Evolutionary conservation across 352 stramenopile genomes (phyloP).

Genomic region (Phytophthora pisi): DNA sequence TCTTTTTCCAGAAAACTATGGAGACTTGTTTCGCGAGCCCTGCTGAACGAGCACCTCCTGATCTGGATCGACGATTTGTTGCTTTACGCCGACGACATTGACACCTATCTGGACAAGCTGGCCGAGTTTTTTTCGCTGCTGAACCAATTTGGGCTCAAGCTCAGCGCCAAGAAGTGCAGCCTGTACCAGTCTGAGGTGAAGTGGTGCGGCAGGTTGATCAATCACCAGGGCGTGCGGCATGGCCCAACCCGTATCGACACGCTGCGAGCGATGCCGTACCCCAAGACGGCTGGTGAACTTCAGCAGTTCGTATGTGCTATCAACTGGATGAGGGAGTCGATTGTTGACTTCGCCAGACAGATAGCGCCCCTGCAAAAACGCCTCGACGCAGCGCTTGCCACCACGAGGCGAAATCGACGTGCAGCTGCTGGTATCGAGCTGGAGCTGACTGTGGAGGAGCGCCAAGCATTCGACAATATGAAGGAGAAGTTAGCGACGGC

Average conservation of each 20-base stretch:
- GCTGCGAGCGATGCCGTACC: not conserved
- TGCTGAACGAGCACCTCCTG: conserved; percentile 5
- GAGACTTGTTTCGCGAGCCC: not conserved
- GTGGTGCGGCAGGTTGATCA: not conserved
- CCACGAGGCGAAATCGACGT: not conserved
- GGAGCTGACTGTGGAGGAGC: not conserved
- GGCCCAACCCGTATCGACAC: not conserved
- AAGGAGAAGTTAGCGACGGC: conserved; percentile 1
- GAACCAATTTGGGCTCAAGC: not conserved
- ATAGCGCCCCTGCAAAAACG: not conserved
- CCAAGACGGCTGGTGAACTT: conserved; percentile 1
- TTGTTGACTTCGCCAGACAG: not conserved
- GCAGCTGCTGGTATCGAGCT: conserved; percentile 1
- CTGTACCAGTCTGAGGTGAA: conserved; percentile 1
- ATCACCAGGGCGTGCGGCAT: not conserved
- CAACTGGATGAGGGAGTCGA: conserved; percentile 3
- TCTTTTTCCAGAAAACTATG: conserved; percentile 19
- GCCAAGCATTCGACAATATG: not conserved
- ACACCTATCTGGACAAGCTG: not conserved
- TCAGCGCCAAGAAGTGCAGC: not conserved
- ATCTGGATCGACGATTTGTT: not conserved
- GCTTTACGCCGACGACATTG: not conserved
- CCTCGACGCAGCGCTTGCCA: not conserved
- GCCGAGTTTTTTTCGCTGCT: not conserved
- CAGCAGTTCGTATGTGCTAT: conserved; percentile 8